phyloP scores from a whole-genome alignment of 225 moss, liverwort and hornwort species.

The Bryum argenteum region DNA sequence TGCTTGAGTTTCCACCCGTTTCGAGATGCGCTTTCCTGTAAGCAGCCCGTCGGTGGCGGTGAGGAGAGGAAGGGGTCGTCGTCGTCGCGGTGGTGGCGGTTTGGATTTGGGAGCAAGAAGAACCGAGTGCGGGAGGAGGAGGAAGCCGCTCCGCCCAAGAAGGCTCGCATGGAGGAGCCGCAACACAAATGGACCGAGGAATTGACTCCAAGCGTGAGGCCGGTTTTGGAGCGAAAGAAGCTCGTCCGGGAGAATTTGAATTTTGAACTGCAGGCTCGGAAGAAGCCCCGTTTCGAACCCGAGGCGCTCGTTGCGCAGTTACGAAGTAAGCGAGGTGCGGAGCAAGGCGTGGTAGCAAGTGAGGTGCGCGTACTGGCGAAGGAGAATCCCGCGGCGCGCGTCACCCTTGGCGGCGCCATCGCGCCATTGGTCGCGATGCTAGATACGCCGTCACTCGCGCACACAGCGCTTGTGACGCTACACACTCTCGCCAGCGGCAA shows the following conservation, averaged over 20 bases:
- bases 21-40: conserved; percentile 35
- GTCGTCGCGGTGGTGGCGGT: conserved; percentile 43
- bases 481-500: conserved; percentile 56
- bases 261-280: not conserved
- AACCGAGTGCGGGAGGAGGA: conserved; percentile 27
- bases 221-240: conserved; percentile 32
- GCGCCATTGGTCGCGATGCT: conserved; percentile 46
- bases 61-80: conserved; percentile 6
- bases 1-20: conserved; percentile 32
- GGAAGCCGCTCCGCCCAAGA: conserved; percentile 25
- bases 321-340: conserved; percentile 26
- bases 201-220: conserved; percentile 20
- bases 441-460: conserved; percentile 30
- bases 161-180: conserved; percentile 1
- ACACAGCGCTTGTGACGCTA: conserved; percentile 46
- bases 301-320: conserved; percentile 33
- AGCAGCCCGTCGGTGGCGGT: conserved; percentile 18
- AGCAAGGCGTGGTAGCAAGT: conserved; percentile 39
- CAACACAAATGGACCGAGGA: conserved; percentile 25
- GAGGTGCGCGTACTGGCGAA: conserved; percentile 34
- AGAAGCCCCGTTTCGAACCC: not conserved
- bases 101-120: conserved; percentile 28
- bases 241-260: conserved; percentile 21
- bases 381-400: conserved; percentile 34
- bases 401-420: conserved; percentile 42